A percentile compares a stretch with the other conserved stretches of the same genome.
phyloP scores from a whole-genome alignment of 352 stramenopile genomes.

The Phytophthora crassamura region DNA sequence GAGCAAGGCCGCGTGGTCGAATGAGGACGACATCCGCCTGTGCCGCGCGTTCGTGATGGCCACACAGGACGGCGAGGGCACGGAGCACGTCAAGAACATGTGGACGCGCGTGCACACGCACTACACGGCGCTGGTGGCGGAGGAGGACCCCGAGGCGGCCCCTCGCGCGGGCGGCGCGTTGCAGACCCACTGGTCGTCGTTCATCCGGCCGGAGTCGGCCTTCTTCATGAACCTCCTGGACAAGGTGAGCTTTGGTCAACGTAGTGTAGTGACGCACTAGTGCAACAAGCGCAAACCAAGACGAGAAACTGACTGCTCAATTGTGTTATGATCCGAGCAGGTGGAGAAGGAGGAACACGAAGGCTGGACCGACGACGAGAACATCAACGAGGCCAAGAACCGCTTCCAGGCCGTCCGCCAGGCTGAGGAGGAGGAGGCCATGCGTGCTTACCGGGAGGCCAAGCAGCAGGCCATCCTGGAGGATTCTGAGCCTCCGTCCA shows the following conservation, averaged over 20 bases:
- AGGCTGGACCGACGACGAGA: slow-evolving; percentile 28
- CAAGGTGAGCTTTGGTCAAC: slow-evolving; percentile 12
- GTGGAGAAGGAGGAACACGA: slow-evolving; percentile 36
- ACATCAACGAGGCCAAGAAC: slow-evolving; percentile 22
- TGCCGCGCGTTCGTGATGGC: slow-evolving; percentile 38
- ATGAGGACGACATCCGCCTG: slow-evolving; percentile 38
- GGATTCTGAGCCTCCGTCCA: slow-evolving; percentile 13
- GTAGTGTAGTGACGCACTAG: too few species aligned
- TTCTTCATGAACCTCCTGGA: slow-evolving; percentile 36
- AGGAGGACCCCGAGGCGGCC: slow-evolving; percentile 27
- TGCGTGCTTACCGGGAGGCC: slow-evolving; percentile 27
- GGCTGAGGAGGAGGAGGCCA: slow-evolving; percentile 21
- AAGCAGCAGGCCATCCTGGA: slow-evolving; percentile 28
- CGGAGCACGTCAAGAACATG: slow-evolving; percentile 41
- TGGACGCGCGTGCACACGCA: slow-evolving; percentile 34
- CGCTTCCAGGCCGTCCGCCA: slow-evolving; percentile 29
- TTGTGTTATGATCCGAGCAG: slow-evolving; percentile 2
- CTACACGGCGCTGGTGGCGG: slow-evolving; percentile 24
- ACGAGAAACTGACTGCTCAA: too few species aligned
- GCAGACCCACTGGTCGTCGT: slow-evolving; percentile 45
- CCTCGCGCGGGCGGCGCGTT: slow-evolving; percentile 32
- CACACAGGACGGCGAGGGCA: slow-evolving; percentile 33
- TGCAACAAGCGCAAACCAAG: too few species aligned
- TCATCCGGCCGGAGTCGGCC: slow-evolving; percentile 33
- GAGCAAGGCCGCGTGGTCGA: slow-evolving; percentile 38